Percentiles rank a stretch among this genome's conserved stretches.
Conservation (phyloP, 139 green algal species). For the Chlorella sp. region DNA sequence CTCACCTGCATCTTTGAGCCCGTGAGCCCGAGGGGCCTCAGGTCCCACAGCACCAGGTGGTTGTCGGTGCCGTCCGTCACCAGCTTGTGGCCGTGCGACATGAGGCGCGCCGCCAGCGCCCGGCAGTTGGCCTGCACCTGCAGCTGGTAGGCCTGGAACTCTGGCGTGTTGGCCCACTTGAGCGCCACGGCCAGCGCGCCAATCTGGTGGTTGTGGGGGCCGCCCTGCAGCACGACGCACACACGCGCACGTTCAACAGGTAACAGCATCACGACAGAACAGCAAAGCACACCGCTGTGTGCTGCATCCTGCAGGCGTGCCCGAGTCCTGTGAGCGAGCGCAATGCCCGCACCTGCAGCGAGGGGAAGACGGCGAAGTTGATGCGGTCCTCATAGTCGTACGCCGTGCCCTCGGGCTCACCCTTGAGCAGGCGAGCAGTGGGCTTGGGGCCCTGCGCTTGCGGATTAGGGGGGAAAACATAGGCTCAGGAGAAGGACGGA, state of each 20-base stretch:
- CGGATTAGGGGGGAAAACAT: too few species aligned
- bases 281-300: too few species aligned
- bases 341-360: constrained; percentile 60
- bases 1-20: constrained; percentile 74
- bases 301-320: too few species aligned
- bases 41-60: constrained; percentile 92
- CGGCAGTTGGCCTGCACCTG: constrained; percentile 72
- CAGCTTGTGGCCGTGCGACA: constrained; percentile 67
- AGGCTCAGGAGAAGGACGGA: too few species aligned
- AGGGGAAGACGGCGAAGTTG: constrained; percentile 93
- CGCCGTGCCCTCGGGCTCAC: constrained; percentile 34
- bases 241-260: too few species aligned
- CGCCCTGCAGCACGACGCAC: constrained; percentile 76
- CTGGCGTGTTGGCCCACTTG: constrained; percentile 76
- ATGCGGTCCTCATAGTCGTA: constrained; percentile 94
- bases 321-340: too few species aligned
- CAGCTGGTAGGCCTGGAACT: constrained; percentile 86
- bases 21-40: constrained; percentile 69
- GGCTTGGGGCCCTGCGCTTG: constrained; percentile 60
- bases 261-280: too few species aligned
- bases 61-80: constrained; percentile 91
- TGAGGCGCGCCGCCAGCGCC: constrained; percentile 51
- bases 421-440: constrained; percentile 46
- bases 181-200: constrained; percentile 91
- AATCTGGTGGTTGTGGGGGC: constrained; percentile 99